A percentile compares a stretch with the other conserved stretches of the same genome.
Evolutionary conservation across 768 basidiomycete species (phyloP).

Genomic region (Boletus sensibilis): DNA sequence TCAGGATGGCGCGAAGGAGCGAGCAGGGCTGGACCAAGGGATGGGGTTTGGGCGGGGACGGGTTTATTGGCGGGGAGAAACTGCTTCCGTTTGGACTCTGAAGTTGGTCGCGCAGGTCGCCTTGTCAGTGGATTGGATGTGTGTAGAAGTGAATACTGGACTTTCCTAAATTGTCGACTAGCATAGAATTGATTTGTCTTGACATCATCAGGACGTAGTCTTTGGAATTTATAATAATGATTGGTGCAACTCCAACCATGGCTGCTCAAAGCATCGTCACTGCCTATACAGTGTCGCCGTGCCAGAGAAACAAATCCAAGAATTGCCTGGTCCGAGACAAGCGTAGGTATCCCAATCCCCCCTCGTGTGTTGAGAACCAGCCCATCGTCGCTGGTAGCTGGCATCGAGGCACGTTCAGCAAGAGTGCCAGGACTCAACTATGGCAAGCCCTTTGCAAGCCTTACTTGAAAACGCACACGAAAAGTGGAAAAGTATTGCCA

Average conservation of each 20-base stretch:
- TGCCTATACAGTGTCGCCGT: background rate
- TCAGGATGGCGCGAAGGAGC: constrained; percentile 23
- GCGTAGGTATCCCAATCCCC: background rate
- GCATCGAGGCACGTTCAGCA: constrained; percentile 40
- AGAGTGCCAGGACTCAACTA: constrained; percentile 51
- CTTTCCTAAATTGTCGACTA: background rate
- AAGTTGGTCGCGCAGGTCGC: background rate
- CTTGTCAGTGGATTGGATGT: too few species aligned
- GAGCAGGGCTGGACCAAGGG: constrained; percentile 30
- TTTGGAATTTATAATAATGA: background rate
- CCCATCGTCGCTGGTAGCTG: constrained; percentile 36
- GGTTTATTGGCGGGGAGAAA: constrained; percentile 32
- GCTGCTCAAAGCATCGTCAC: constrained; percentile 20
- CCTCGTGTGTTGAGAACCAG: constrained; percentile 25
- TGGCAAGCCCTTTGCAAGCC: constrained; percentile 52
- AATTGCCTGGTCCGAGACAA: background rate
- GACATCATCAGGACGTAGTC: background rate
- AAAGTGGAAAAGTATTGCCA: constrained; percentile 42
- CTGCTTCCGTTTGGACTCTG: constrained; percentile 31
- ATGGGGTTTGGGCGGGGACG: constrained; percentile 31
- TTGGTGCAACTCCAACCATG: too few species aligned
- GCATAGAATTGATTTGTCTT: constrained; percentile 1
- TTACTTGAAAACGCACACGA: constrained; percentile 49
- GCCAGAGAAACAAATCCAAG: background rate
- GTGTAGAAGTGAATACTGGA: background rate